phyloP scores from a whole-genome alignment of 1,284 basidiomycete species.

The Melampsora larici-populina region DNA sequence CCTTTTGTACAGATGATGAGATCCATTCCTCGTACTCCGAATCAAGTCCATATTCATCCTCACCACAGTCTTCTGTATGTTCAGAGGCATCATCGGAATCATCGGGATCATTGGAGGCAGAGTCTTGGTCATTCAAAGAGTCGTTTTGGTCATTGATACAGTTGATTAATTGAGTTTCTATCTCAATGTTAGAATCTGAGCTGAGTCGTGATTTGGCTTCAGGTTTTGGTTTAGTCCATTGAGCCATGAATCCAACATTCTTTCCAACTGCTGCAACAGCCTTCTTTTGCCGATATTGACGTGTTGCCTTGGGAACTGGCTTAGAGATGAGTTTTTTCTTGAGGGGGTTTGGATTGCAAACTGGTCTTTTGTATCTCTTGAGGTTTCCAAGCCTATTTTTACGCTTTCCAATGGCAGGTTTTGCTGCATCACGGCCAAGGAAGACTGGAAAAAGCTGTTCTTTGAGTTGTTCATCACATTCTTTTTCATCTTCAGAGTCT shows the following conservation, averaged over 20 bases:
- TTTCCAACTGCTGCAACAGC: not conserved
- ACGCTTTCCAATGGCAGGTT: not conserved
- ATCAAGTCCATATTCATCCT: too few species aligned
- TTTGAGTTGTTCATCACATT: not conserved
- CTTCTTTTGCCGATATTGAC: conserved; percentile 13
- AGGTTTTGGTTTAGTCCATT: not conserved
- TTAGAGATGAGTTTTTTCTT: conserved; percentile 19
- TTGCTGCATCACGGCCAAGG: not conserved
- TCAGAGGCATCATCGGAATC: too few species aligned
- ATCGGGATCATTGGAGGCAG: too few species aligned
- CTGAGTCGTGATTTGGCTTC: too few species aligned
- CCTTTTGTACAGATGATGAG: too few species aligned
- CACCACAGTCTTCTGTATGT: too few species aligned
- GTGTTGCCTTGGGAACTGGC: conserved; percentile 13
- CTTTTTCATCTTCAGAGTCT: not conserved
- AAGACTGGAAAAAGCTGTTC: not conserved
- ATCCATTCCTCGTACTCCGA: too few species aligned
- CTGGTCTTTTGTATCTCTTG: conserved; percentile 4
- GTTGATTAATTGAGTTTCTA: too few species aligned
- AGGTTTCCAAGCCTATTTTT: not conserved
- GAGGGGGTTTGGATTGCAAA: conserved; percentile 18
- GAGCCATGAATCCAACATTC: conserved; percentile 19
- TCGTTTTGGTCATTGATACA: too few species aligned
- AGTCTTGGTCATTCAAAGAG: too few species aligned
- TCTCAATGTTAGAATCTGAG: too few species aligned